A percentile compares a stretch with the other conserved stretches of the same genome.
phyloP scores from a whole-genome alignment of 108 stramenopile species.

The Skeletonema menzelii region DNA sequence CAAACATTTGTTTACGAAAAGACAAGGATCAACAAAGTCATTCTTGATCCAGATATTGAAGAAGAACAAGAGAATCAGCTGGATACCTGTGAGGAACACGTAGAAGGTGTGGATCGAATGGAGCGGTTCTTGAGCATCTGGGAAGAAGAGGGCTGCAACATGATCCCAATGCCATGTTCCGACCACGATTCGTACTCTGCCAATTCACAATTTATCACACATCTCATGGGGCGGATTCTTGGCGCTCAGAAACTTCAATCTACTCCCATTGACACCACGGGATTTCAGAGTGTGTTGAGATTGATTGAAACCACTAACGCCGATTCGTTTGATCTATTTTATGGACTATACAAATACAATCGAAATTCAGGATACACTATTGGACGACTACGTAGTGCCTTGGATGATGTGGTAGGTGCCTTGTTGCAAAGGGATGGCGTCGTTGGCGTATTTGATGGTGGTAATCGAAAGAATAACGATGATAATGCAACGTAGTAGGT shows the following conservation, averaged over 20 bases:
- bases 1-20: slow-evolving; percentile 96
- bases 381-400: background rate
- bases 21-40: slow-evolving; percentile 72
- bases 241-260: slow-evolving; percentile 77
- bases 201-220: slow-evolving; percentile 98
- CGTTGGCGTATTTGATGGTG: background rate
- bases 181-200: slow-evolving; percentile 96
- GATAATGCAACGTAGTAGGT: background rate
- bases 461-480: slow-evolving; percentile 4
- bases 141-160: slow-evolving; percentile 96
- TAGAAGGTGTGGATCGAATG: slow-evolving; percentile 73
- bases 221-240: slow-evolving; percentile 96
- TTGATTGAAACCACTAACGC: slow-evolving; percentile 94
- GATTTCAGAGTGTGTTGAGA: slow-evolving; percentile 92
- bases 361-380: slow-evolving; percentile 25
- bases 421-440: slow-evolving; percentile 39
- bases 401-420: slow-evolving; percentile 52
- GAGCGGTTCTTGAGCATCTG: slow-evolving; percentile 94
- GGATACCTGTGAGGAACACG: slow-evolving; percentile 62
- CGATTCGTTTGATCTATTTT: slow-evolving; percentile 97
- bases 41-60: slow-evolving; percentile 34
- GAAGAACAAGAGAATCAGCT: background rate
- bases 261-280: slow-evolving; percentile 94
- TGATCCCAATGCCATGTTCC: slow-evolving; percentile 94
- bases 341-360: slow-evolving; percentile 96